phyloP scores from a whole-genome alignment of 73 alveolate genomes.

The Breviolum minutum region DNA sequence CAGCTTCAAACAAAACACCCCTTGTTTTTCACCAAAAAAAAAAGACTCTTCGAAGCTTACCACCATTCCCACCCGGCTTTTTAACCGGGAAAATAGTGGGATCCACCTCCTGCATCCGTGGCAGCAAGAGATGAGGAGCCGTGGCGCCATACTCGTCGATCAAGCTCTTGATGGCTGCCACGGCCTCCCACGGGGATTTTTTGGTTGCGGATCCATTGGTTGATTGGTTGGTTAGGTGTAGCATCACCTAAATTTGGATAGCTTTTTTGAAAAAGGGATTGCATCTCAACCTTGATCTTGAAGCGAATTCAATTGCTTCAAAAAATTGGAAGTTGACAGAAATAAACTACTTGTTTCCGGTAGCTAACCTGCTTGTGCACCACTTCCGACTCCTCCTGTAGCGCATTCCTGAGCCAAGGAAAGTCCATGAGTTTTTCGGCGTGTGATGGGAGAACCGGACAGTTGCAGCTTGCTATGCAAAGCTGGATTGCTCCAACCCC shows the following conservation, averaged over 20 bases:
- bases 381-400: slow-evolving; percentile 91
- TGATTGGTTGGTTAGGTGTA: too few relatives aligned
- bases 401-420: slow-evolving; percentile 23
- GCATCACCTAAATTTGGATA: too few relatives aligned
- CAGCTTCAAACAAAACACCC: too few relatives aligned
- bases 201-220: too few relatives aligned
- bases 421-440: background rate
- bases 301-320: background rate
- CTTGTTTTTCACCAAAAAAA: background rate
- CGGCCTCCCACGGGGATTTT: slow-evolving; percentile 60
- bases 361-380: slow-evolving; percentile 64
- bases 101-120: slow-evolving; percentile 78
- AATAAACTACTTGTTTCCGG: background rate
- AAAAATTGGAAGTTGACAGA: background rate
- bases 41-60: background rate
- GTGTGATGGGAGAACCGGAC: too few relatives aligned
- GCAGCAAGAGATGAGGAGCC: slow-evolving; percentile 69
- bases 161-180: slow-evolving; percentile 56
- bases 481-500: background rate
- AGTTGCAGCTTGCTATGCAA: background rate
- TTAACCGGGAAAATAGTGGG: background rate
- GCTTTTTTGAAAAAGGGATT: too few relatives aligned
- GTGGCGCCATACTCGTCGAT: slow-evolving; percentile 88
- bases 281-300: background rate
- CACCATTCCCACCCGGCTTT: background rate